A percentile compares a stretch with the other conserved stretches of the same genome.
Conservation (phyloP, 176 grass and related monocot species). For the Typha latifolia region DNA sequence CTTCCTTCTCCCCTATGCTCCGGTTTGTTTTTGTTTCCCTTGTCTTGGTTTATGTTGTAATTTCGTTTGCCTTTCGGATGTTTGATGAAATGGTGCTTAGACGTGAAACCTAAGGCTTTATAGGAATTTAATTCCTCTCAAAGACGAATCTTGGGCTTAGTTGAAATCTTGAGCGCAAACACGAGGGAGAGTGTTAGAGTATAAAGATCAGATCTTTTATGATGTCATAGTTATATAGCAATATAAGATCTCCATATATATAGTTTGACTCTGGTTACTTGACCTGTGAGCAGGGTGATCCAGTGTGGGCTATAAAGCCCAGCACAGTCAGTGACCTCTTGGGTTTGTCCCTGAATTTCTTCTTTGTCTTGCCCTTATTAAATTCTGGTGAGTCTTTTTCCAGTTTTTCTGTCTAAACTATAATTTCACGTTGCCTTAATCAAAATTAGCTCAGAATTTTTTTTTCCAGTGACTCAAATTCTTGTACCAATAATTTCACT, state of each 20-base stretch:
- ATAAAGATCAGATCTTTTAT: background rate
- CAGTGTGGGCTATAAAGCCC: constrained; percentile 62
- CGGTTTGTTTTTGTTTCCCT: constrained; percentile 27
- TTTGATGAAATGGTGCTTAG: background rate
- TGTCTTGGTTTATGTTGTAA: background rate
- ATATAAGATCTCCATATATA: too few species aligned
- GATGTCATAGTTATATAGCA: background rate
- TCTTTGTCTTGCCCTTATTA: constrained; percentile 63
- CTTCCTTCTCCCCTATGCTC: constrained; percentile 85
- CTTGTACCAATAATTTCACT: too few species aligned
- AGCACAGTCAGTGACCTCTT: constrained; percentile 58
- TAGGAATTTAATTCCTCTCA: background rate
- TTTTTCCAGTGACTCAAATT: too few species aligned
- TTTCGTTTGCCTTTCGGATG: background rate
- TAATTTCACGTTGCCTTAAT: background rate
- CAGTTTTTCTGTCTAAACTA: background rate
- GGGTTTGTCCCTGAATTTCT: constrained; percentile 85
- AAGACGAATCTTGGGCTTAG: background rate
- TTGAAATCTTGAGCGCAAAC: background rate
- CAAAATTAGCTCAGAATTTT: too few species aligned
- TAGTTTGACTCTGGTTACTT: background rate
- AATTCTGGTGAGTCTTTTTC: constrained; percentile 46
- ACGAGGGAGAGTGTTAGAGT: background rate
- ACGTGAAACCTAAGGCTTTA: background rate
- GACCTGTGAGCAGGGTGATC: constrained; percentile 49